Evolutionary conservation across 2,329 filamentous ascomycete genomes (phyloP).

Genomic region (Lachnellula hyalina): DNA sequence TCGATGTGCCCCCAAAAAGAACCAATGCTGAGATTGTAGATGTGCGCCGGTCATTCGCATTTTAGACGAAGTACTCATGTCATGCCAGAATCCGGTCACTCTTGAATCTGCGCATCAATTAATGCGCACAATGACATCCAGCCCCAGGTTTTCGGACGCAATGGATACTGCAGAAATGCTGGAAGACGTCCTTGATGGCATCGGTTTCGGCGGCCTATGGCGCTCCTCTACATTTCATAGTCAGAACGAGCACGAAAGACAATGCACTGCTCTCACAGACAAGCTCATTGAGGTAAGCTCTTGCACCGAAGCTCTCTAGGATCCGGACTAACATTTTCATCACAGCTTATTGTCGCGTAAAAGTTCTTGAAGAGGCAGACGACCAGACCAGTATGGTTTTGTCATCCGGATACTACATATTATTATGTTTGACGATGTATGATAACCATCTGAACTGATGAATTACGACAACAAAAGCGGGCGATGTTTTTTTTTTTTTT

Average conservation of each 20-base stretch:
- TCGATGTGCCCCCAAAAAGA: not conserved
- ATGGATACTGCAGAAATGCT: conserved; percentile 45
- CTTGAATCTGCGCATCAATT: conserved; percentile 56
- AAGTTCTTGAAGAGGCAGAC: not conserved
- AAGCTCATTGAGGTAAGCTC: conserved; percentile 27
- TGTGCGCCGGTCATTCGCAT: conserved; percentile 52
- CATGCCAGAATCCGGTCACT: conserved; percentile 56
- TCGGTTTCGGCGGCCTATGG: conserved; percentile 62
- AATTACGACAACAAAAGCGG: conserved; percentile 7
- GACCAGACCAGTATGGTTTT: not conserved
- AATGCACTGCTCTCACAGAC: conserved; percentile 29
- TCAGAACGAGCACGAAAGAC: conserved; percentile 27
- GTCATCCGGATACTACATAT: not conserved
- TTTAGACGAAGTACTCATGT: conserved; percentile 53
- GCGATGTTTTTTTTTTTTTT: not conserved
- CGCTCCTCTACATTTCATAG: conserved; percentile 34
- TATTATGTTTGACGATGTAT: conserved; percentile 10
- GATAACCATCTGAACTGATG: conserved; percentile 7
- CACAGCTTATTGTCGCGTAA: conserved; percentile 18
- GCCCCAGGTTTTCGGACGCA: conserved; percentile 44
- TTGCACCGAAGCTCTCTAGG: not conserved
- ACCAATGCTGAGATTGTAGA: conserved; percentile 32
- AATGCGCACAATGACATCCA: conserved; percentile 52
- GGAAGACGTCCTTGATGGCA: conserved; percentile 49
- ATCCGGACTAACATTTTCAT: not conserved